phyloP scores from a whole-genome alignment of 192 early-diverging fungal genomes.

The Gamsiella multidivaricata region DNA sequence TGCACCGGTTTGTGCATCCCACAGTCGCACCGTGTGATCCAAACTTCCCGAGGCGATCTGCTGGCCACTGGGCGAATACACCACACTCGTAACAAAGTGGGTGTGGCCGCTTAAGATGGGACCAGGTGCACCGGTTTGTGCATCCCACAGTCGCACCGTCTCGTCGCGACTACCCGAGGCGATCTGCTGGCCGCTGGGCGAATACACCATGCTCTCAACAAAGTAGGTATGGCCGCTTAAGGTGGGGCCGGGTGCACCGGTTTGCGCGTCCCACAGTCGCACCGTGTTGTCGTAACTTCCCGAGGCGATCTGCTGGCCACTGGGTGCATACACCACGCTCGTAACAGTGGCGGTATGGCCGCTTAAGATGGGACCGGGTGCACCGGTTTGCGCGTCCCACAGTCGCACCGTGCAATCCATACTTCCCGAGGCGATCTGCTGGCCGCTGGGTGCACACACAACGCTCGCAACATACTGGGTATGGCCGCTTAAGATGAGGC shows the following conservation, averaged over 20 bases:
- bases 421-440: too few species aligned
- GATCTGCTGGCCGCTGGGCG: too few species aligned
- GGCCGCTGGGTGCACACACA: too few species aligned
- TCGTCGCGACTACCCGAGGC: background rate
- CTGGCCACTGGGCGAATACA: background rate
- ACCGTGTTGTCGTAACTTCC: background rate
- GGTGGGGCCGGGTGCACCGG: constrained; percentile 1
- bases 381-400: too few species aligned
- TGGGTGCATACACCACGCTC: background rate
- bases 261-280: constrained; percentile 11
- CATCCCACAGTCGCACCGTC: constrained; percentile 7
- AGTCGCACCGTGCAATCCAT: too few species aligned
- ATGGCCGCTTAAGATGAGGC: too few species aligned
- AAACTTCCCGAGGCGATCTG: constrained; percentile 9
- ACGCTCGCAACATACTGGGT: too few species aligned
- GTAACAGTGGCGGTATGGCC: background rate
- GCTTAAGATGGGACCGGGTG: too few species aligned
- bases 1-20: too few species aligned
- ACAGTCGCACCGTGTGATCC: too few species aligned
- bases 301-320: background rate
- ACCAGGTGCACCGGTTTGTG: constrained; percentile 5
- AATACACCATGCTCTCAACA: background rate
- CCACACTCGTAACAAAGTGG: background rate
- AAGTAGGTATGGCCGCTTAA: background rate
- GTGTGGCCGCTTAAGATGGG: constrained; percentile 1